Evolutionary conservation across 805 yeast species (phyloP), one percentile per base, ranked within the genome.

Genomic region (Candida jianshihensis): DNA sequence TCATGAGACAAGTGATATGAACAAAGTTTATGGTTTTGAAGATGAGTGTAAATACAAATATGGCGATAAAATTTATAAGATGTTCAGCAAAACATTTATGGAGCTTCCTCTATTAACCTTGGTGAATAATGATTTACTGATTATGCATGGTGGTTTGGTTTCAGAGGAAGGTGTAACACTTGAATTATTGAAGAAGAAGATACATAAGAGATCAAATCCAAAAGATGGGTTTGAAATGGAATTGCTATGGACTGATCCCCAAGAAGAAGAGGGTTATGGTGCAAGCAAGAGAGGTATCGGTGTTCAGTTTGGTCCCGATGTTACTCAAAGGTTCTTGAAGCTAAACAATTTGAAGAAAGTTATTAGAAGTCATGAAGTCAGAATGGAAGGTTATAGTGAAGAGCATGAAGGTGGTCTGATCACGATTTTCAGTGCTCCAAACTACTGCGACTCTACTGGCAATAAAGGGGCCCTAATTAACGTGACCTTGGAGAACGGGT

Each of bases 351-450:
- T 92, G 42, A 73, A 80, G 49, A 89, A 85, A 38, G 74, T 92
- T 28, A 81, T 92, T 50, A 72, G 99, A 51, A 87, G 97, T 3
- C 99, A 92, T 55, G 98, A 92, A 61, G 96, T 90, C 7, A 72
- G 97, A 55, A 81, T 83, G 83, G 81, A 72, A 6, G 99, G 99
- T 33, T 87, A 81, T 40, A 87, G 86, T 46, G 69, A 70, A 31
- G 97, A 90, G 55, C 99, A 92, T 53, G 71, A 82, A 40, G 95
- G 94, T 11, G 71, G 78, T 46, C 72, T 92, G 35, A 75, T 88
- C 36, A 92, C 99, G 1, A 95, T 92, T n/a, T 92, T 92, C 60
- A 81, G 94, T 59, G 99, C 99, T 1, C 99, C 99, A 25, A 90
- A 92, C 59, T 90, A 90, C 60, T 90, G 97, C 64, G 99, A 92